Evolutionary conservation across 1,284 basidiomycete species (phyloP), one percentile per base, ranked within the genome.

Genomic region (Ustilago trichophora): DNA sequence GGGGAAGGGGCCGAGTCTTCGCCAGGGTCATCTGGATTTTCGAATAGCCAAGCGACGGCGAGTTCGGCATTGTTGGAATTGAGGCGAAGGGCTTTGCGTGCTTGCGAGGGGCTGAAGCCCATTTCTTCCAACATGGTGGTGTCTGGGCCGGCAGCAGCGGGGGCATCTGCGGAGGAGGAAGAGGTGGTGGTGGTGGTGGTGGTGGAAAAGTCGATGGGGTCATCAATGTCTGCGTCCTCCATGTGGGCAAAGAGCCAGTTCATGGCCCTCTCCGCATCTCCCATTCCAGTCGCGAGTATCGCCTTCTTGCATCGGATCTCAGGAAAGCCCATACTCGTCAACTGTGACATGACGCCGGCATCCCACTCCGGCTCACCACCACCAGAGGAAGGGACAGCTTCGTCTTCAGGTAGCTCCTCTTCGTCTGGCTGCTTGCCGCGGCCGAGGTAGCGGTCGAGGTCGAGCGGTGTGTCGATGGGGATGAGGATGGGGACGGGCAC

Each of bases 41-140:
- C 92, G 83, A 98, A 98, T n/a, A 98, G 84, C 95, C 95, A 98
- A 69, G 96, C 94, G 3, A 98, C 88, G 0, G 94, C 94, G 21
- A 90, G 87, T 73, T 95, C 93, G 0, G 88, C 82, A 74, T 92
- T 87, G 16, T 89, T 89, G 36, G 84, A 85, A 89, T 93, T 92
- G 78, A 95, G 88, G 1, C 88, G 85, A 12, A 98, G 84, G 0
- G 95, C 94, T 80, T 98, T 98, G 50, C 86, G 85, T 0, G 93
- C 93, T 80, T 98, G 93, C 2, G 88, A 86, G 3, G 82, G 55
- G 0, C 90, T 90, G 83, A 98, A 98, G 15, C 95, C 96, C 94
- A 98, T 97, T 70, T 96, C 93, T 3, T 86, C 84, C 27, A 98
- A 84, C 86, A 90, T 87, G 19, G 81, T 43, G 2, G 79, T 77